These are phyloP conservation scores for Hemileccinum rubropunctum DNA, from an alignment of 768 basidiomycete genomes.

Conservation along the genomic window DNA sequence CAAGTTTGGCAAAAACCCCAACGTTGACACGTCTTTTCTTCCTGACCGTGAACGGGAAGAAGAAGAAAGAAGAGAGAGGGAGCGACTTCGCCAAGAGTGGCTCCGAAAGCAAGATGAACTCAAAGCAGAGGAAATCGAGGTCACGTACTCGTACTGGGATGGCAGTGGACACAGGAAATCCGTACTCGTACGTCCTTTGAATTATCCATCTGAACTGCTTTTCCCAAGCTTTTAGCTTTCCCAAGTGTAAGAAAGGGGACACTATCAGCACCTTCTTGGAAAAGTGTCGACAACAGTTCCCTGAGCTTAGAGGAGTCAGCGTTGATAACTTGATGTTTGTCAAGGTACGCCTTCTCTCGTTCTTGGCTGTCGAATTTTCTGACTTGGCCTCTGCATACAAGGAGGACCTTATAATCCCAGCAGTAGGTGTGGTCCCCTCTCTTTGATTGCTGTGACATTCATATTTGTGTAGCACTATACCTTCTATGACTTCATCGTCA, in stretches of 20 bases:
- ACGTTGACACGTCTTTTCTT: conserved; percentile 96
- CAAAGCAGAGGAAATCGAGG: conserved; percentile 76
- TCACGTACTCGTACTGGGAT: conserved; percentile 98
- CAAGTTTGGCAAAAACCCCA: conserved; percentile 91
- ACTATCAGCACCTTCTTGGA: conserved; percentile 83
- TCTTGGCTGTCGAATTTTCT: background rate
- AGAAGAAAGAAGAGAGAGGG: conserved; percentile 82
- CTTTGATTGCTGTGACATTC: background rate
- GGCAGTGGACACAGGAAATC: conserved; percentile 95
- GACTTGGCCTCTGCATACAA: conserved; percentile 31
- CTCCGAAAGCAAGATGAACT: conserved; percentile 66
- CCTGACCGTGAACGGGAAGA: conserved; percentile 98
- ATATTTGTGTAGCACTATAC: conserved; percentile 76
- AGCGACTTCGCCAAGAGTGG: conserved; percentile 89
- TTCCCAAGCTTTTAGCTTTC: background rate
- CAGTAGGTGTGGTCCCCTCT: conserved; percentile 54
- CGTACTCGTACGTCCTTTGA: conserved; percentile 62
- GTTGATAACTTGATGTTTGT: conserved; percentile 99
- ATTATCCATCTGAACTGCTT: background rate
- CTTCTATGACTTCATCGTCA: conserved; percentile 97
- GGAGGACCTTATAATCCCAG: conserved; percentile 98
- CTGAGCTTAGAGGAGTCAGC: conserved; percentile 84
- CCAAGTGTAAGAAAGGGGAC: conserved; percentile 96
- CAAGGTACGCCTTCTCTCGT: conserved; percentile 54
- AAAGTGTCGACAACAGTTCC: conserved; percentile 90